phyloP scores from a whole-genome alignment of 345 rosid genomes.

The Camelina hispida region DNA sequence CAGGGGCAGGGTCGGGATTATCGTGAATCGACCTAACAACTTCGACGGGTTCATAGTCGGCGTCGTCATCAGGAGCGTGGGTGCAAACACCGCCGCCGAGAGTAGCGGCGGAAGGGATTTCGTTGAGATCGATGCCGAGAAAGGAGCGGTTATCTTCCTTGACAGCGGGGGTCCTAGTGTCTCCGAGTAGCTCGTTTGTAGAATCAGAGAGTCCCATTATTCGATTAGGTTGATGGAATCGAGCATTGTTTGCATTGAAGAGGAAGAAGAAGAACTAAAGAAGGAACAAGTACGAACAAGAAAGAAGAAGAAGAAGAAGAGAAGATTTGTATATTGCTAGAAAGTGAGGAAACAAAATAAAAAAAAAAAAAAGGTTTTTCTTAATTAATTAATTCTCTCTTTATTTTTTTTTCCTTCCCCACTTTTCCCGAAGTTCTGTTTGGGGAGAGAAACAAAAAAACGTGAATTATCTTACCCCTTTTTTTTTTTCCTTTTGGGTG shows the following conservation, averaged over 20 bases:
- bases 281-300: too few species aligned
- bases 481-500: neutral
- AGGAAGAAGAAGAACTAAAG: constrained; percentile 14
- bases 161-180: constrained; percentile 26
- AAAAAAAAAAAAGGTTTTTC: constrained; percentile 28
- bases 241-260: constrained; percentile 46
- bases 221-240: constrained; percentile 41
- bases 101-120: constrained; percentile 76
- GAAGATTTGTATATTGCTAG: neutral
- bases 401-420: constrained; percentile 7
- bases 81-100: constrained; percentile 43
- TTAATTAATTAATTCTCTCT: constrained; percentile 7
- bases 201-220: constrained; percentile 59
- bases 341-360: constrained; percentile 28
- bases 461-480: constrained; percentile 28
- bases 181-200: constrained; percentile 35
- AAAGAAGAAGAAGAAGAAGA: neutral
- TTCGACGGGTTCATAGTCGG: constrained; percentile 54
- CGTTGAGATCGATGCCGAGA: constrained; percentile 93
- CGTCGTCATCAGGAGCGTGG: constrained; percentile 28
- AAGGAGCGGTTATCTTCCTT: constrained; percentile 65
- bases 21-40: constrained; percentile 70
- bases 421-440: constrained; percentile 42
- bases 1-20: constrained; percentile 65
- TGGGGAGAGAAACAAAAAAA: constrained; percentile 25